Evolutionary conservation across 345 rosid species (phyloP).

Genomic region (Jatropha curcas): DNA sequence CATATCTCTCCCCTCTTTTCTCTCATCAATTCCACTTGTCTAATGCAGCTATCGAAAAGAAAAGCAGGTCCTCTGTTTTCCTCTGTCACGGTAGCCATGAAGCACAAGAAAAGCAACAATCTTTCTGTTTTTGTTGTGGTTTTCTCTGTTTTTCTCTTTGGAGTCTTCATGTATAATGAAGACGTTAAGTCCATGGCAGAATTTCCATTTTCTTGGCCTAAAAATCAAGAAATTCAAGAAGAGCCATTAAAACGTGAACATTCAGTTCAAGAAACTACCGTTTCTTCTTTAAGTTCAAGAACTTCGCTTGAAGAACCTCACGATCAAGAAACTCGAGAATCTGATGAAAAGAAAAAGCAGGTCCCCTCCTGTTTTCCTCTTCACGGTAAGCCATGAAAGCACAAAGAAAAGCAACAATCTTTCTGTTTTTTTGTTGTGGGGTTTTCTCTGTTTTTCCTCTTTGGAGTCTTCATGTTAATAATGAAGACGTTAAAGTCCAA

Average conservation of each 20-base stretch:
- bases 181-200: conserved; percentile 53
- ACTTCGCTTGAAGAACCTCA: conserved; percentile 37
- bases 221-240: conserved; percentile 41
- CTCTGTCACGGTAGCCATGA: conserved; percentile 53
- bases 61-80: conserved; percentile 32
- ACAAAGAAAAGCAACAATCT: too few relatives aligned
- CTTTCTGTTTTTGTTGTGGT: conserved; percentile 63
- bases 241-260: conserved; percentile 13
- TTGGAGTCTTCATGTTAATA: too few relatives aligned
- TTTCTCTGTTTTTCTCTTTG: conserved; percentile 61
- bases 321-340: conserved; percentile 14
- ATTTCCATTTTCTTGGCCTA: conserved; percentile 73
- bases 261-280: conserved; percentile 40
- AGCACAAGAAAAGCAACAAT: conserved; percentile 60
- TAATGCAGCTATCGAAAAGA: conserved; percentile 52
- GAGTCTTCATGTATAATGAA: conserved; percentile 40
- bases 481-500: too few relatives aligned
- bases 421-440: too few relatives aligned
- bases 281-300: conserved; percentile 28
- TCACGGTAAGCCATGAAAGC: too few relatives aligned
- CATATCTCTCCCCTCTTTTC: conserved; percentile 23
- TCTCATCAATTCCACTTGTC: conserved; percentile 1
- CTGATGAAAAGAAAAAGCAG: too few relatives aligned
- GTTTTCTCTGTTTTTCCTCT: too few relatives aligned
- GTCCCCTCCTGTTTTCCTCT: too few relatives aligned